Evolutionary conservation across 495 filamentous ascomycete species (phyloP).

Genomic region (Penicillium parvum): DNA sequence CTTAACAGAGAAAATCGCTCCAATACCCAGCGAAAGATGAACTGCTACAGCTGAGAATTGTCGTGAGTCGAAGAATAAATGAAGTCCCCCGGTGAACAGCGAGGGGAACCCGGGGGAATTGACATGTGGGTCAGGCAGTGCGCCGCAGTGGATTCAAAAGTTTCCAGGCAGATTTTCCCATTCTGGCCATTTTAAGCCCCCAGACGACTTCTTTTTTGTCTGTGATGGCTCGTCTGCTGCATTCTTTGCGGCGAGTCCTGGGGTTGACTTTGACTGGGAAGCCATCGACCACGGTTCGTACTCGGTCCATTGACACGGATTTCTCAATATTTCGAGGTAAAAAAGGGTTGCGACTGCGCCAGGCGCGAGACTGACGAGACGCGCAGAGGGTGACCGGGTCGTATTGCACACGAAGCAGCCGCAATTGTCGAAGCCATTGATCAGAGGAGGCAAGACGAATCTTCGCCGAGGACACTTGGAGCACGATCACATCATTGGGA

Average conservation of each 20-base stretch:
- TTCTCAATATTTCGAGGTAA: slow-evolving; percentile 41
- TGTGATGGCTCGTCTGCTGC: slow-evolving; percentile 38
- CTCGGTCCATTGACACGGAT: slow-evolving; percentile 37
- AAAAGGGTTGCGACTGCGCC: too few relatives aligned
- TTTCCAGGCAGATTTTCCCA: slow-evolving; percentile 15
- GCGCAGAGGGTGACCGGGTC: slow-evolving; percentile 55
- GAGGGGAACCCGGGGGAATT: slow-evolving; percentile 14
- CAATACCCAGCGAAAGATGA: too few relatives aligned
- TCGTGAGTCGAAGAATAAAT: slow-evolving; percentile 4
- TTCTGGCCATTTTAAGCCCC: slow-evolving; percentile 11
- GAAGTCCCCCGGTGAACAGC: slow-evolving; percentile 12
- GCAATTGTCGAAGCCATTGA: slow-evolving; percentile 49
- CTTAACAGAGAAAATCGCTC: too few relatives aligned
- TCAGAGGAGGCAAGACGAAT: slow-evolving; percentile 37
- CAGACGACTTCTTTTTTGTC: not conserved
- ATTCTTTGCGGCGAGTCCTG: slow-evolving; percentile 32
- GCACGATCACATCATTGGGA: slow-evolving; percentile 63
- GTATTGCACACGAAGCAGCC: slow-evolving; percentile 50
- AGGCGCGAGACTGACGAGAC: slow-evolving; percentile 2
- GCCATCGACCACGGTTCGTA: slow-evolving; percentile 5
- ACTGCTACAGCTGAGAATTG: too few relatives aligned
- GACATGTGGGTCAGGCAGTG: slow-evolving; percentile 15
- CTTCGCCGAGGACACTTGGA: slow-evolving; percentile 47
- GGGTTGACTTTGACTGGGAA: slow-evolving; percentile 27
- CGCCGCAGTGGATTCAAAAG: slow-evolving; percentile 10